Conservation (phyloP, 148 eudicot genomes). For the Fagopyrum esculentum region DNA sequence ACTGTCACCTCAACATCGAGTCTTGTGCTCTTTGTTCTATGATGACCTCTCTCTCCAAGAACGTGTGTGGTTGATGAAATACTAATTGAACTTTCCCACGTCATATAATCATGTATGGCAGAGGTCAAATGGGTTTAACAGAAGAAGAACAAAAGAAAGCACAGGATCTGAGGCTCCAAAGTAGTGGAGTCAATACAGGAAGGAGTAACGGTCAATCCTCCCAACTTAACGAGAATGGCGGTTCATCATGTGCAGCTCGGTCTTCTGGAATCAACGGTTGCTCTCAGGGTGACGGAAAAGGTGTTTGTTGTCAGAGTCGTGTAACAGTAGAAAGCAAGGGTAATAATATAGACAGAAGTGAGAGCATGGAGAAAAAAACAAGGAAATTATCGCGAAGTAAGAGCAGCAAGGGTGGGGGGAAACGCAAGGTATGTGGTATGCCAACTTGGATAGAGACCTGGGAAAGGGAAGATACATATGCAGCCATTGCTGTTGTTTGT, state of each 20-base stretch:
- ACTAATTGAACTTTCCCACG: neutral
- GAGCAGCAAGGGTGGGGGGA: constrained; percentile 31
- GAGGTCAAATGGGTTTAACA: constrained; percentile 96
- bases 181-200: constrained; percentile 27
- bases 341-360: constrained; percentile 15
- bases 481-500: constrained; percentile 66
- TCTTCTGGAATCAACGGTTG: constrained; percentile 29
- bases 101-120: constrained; percentile 23
- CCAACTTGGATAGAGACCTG: constrained; percentile 85
- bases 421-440: constrained; percentile 58
- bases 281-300: constrained; percentile 47
- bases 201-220: constrained; percentile 18
- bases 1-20: neutral
- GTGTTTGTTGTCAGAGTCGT: constrained; percentile 48
- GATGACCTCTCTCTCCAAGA: neutral
- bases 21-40: neutral
- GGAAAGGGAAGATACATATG: constrained; percentile 93
- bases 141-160: constrained; percentile 80
- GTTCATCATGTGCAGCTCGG: constrained; percentile 28
- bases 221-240: constrained; percentile 17
- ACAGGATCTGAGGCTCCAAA: constrained; percentile 58
- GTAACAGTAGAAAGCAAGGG: constrained; percentile 18
- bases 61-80: neutral
- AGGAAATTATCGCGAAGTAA: constrained; percentile 37
- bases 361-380: constrained; percentile 27